Evolutionary conservation across 2,329 filamentous ascomycete species (phyloP), one percentile per base, ranked within the genome.

Genomic region (Phyllosticta citriasiana): DNA sequence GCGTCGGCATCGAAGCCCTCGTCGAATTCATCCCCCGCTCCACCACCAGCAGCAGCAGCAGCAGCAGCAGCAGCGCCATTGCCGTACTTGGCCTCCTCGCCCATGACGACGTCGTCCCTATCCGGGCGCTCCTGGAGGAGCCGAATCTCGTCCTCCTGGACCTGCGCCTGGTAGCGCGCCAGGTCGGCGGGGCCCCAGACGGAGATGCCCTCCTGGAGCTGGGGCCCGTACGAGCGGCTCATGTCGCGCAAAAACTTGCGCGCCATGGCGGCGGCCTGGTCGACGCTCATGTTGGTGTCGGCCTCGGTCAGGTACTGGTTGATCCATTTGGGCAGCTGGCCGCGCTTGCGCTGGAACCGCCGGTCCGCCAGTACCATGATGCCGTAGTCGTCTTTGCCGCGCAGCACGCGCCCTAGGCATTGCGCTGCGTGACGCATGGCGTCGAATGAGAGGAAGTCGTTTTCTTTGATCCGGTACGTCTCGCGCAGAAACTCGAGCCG

Each of bases 351-450:
- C 72, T 91, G 87, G 74, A 97, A 99, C 19, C 94, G 85, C 52
- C 90, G 87, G 73, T 99, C 94, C 2, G 95, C 94, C 27, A 99
- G 81, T 4, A 99, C 93, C 94, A 99, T 99, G 79, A 99, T 90
- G n/a, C 94, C 94, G 74, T 99, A 99, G 74, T 99, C 94, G 71
- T 99, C 95, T 74, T 99, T 99, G 25, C 94, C 94, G 68, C 94
- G 83, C 64, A 99, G 79, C 53, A 99, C 94, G 71, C 94, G 92
- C 14, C 94, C 95, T 1, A 99, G 80, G 70, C 94, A 99, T 72
- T 99, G 94, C 0, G 94, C 93, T 14, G 94, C 94, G 72, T 99
- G 94, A n/a, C 94, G 86, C 93, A 99, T 99, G 24, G 94, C 94
- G 71, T 99, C 94, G 79, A 99, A 99, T 22, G 94, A 97, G 9